Percentiles rank a stretch among this genome's conserved stretches.
Evolutionary conservation across 345 rosid genomes (phyloP).

Genomic region (Salix suchowensis): DNA sequence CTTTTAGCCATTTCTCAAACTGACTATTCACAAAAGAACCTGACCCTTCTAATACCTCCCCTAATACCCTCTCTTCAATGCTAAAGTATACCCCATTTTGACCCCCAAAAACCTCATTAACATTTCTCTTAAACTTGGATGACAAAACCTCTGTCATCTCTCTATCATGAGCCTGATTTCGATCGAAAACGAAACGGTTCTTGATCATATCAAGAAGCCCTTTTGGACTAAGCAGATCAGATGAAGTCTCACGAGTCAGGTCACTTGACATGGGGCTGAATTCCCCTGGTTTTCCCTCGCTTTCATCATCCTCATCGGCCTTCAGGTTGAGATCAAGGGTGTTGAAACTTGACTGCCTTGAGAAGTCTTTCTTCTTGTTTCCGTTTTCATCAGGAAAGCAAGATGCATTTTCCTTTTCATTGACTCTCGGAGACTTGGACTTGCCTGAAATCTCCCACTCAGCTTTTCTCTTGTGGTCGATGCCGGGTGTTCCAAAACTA

Average conservation of each 20-base stretch:
- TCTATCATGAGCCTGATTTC: slow-evolving; percentile 25
- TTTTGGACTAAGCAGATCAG: slow-evolving; percentile 17
- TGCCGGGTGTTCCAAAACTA: slow-evolving; percentile 7
- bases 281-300: slow-evolving; percentile 36
- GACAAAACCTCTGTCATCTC: slow-evolving; percentile 35
- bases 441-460: slow-evolving; percentile 38
- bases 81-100: slow-evolving; percentile 39
- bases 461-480: slow-evolving; percentile 52
- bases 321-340: slow-evolving; percentile 68
- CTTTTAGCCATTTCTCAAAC: slow-evolving; percentile 73
- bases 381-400: slow-evolving; percentile 22
- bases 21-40: slow-evolving; percentile 35
- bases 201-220: slow-evolving; percentile 51
- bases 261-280: slow-evolving; percentile 68
- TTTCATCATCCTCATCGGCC: slow-evolving; percentile 37
- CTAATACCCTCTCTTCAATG: slow-evolving; percentile 48
- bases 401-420: slow-evolving; percentile 32
- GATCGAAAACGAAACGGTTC: slow-evolving; percentile 47
- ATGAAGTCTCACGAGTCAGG: slow-evolving; percentile 47
- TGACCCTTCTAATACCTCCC: slow-evolving; percentile 38
- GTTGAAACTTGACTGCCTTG: slow-evolving; percentile 58
- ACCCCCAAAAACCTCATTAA: slow-evolving; percentile 43
- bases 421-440: slow-evolving; percentile 39
- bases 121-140: slow-evolving; percentile 34
- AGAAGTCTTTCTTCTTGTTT: slow-evolving; percentile 36